phyloP scores from a whole-genome alignment of 2,329 filamentous ascomycete species.

The Teratosphaeria pseudoeucalypti region DNA sequence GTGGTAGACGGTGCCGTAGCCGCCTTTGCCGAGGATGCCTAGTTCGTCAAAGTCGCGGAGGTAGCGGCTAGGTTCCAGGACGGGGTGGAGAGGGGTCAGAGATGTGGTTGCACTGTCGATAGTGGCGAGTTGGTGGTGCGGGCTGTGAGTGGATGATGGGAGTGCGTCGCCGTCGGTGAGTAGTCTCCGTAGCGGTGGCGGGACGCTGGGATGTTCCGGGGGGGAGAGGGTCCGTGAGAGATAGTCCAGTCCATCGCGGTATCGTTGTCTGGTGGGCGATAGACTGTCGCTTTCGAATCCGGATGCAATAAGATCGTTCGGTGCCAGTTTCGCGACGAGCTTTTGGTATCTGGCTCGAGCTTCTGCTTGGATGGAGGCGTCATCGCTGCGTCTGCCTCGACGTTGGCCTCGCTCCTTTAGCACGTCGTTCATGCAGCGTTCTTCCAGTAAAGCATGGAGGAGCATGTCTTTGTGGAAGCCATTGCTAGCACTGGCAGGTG shows the following conservation, averaged over 20 bases:
- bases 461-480: constrained; percentile 24
- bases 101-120: background rate
- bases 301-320: constrained; percentile 26
- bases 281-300: constrained; percentile 28
- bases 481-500: background rate
- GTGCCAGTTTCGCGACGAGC: constrained; percentile 28
- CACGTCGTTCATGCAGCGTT: constrained; percentile 31
- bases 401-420: constrained; percentile 19
- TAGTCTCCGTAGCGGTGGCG: constrained; percentile 9
- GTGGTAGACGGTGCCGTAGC: constrained; percentile 49
- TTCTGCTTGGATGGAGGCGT: constrained; percentile 28
- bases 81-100: constrained; percentile 8
- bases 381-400: constrained; percentile 13
- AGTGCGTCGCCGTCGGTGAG: constrained; percentile 8
- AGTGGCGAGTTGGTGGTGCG: background rate
- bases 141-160: background rate
- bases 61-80: constrained; percentile 34
- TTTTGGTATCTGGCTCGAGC: constrained; percentile 30
- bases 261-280: constrained; percentile 22
- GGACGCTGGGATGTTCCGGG: constrained; percentile 1
- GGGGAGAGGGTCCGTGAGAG: constrained; percentile 6
- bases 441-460: constrained; percentile 37
- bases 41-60: constrained; percentile 43
- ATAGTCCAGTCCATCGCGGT: constrained; percentile 30
- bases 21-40: constrained; percentile 50